Percentiles rank a stretch among this genome's conserved stretches.
phyloP scores from a whole-genome alignment of 306 rosid genomes.

The Casuarina equisetifolia region DNA sequence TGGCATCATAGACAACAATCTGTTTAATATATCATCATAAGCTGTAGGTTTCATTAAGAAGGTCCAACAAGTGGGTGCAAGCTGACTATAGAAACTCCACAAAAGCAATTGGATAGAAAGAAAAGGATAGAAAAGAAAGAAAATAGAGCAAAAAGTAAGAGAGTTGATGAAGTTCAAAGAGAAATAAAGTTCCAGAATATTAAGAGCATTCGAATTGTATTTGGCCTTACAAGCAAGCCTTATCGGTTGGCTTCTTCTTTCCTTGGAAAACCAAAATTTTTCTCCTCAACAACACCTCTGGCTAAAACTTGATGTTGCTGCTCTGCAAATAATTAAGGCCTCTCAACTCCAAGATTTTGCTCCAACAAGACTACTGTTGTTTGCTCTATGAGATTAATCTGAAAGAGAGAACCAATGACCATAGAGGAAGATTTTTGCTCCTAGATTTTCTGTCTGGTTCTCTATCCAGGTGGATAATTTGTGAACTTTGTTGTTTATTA shows the following conservation, averaged over 20 bases:
- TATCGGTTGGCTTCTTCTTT: neutral
- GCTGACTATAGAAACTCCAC: neutral
- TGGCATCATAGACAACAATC: constrained; percentile 1
- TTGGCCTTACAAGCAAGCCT: neutral
- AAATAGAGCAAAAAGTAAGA: neutral
- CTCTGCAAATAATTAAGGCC: neutral
- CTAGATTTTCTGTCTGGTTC: too few species aligned
- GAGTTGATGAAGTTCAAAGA: neutral
- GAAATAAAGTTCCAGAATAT: neutral
- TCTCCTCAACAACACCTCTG: neutral
- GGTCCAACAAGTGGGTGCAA: neutral
- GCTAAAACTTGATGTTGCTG: neutral
- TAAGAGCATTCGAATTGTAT: neutral
- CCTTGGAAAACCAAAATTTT: neutral
- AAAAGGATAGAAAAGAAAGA: neutral
- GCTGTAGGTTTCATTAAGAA: neutral
- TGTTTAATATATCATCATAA: neutral
- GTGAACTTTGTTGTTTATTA: neutral
- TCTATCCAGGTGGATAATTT: neutral
- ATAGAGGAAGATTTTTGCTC: neutral
- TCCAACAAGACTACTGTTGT: neutral
- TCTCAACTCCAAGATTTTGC: neutral
- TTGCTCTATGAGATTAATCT: neutral
- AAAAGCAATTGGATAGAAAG: neutral
- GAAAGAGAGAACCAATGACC: neutral